Base-by-base conservation (phyloP, 495 filamentous ascomycete species). In the Podospora conica region DNA sequence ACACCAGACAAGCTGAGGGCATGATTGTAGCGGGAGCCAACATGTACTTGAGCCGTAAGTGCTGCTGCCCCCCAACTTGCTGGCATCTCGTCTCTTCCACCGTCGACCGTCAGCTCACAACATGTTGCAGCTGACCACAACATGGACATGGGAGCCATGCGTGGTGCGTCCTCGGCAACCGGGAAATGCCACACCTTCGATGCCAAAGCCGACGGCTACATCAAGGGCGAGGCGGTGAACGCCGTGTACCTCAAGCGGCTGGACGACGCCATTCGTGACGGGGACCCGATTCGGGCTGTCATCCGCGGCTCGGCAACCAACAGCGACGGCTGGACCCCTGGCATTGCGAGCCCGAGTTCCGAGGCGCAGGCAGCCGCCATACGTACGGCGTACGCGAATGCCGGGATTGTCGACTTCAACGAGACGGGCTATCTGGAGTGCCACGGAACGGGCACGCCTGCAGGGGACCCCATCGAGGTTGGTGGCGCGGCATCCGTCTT, bases 161-260 rank as follows among this genome's bases (percentile, higher is more conserved):
- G 28, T 7, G 58, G 58, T 12, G 28, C 27, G 2, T 40, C 31
- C 15, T 40, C 28, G 21, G 18, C 28, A 3, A 21, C 25, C 5
- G 58, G 58, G 15, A 33, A 23, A 40, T 76, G 70, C 58, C 68
- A 73, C 54, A 69, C 73, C 0, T 76, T 78, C 27, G 76, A 78
- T 22, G 63, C 58, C 8, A 10, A 64, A 1, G 74, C 74, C 7
- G 75, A 76, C 60, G 76, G 88, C 0, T 90, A 86, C 72, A 82
- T 71, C 0, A 76, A 86, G 11, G 88, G 76, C 1, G 88, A 91
- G 65, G 87, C 79, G 0, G 68, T 87, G 12, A 79, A 70, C 20
- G 75, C 40, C 22, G 29, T 69, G 6, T 55, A 63, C 7, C n/a
- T 77, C 8, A 91, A 90, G 72, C 71, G 71, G 10, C 75, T 88